Conservation (phyloP, 2,329 filamentous ascomycete genomes). For the Colletotrichum tabaci region DNA sequence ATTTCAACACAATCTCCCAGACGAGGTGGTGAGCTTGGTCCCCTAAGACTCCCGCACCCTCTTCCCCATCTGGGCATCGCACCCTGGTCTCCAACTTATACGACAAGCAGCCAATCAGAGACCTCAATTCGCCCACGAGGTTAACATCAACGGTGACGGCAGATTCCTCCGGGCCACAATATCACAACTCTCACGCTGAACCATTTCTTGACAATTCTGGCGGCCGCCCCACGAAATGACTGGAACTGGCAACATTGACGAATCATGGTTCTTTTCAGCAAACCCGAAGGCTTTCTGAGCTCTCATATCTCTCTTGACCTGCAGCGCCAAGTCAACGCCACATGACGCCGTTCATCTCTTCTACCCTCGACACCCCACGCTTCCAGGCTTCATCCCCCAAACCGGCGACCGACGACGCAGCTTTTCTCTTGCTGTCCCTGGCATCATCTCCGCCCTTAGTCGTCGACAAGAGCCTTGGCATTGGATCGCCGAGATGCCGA, state of each 20-base stretch:
- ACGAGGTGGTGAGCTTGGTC: constrained; percentile 10
- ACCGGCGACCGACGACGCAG: constrained; percentile 27
- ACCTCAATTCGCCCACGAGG: constrained; percentile 33
- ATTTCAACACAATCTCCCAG: constrained; percentile 22
- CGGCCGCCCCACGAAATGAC: constrained; percentile 24
- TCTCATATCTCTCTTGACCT: constrained; percentile 27
- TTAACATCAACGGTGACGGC: constrained; percentile 12
- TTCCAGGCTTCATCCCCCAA: constrained; percentile 36
- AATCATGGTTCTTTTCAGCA: constrained; percentile 13
- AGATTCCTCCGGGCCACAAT: constrained; percentile 4
- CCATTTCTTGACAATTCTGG: constrained; percentile 11
- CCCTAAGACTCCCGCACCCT: constrained; percentile 3
- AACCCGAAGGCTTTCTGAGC: constrained; percentile 28
- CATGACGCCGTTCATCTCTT: constrained; percentile 39
- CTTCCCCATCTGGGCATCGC: too few relatives aligned
- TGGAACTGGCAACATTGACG: constrained; percentile 7
- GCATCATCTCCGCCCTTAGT: constrained; percentile 33
- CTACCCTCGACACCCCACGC: constrained; percentile 25
- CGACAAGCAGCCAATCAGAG: constrained; percentile 29
- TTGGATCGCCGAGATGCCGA: constrained; percentile 24
- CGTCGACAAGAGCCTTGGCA: constrained; percentile 37
- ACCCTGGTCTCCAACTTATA: constrained; percentile 27
- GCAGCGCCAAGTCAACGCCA: constrained; percentile 41
- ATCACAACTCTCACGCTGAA: constrained; percentile 14
- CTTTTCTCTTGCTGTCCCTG: constrained; percentile 32